Percentiles rank a stretch among this genome's conserved stretches.
These are phyloP conservation scores for Haberlea rhodopensis DNA, from an alignment of 257 asterid species.

Conservation along the genomic window DNA sequence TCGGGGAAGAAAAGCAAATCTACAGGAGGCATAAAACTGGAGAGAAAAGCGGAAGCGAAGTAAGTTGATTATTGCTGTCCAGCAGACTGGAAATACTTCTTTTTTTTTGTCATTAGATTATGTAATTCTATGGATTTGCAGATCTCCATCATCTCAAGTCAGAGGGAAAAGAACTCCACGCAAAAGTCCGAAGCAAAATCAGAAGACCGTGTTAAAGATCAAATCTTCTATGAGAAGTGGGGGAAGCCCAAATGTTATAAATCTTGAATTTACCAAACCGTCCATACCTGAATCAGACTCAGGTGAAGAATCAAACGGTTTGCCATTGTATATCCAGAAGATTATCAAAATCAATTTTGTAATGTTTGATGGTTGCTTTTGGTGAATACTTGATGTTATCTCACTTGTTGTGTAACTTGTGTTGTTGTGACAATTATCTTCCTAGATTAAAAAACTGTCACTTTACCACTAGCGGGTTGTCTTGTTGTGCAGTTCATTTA, in stretches of 20 bases:
- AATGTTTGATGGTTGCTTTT: conserved; percentile 7
- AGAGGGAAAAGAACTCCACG: conserved; percentile 84
- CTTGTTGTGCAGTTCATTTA: not conserved
- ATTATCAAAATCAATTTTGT: conserved; percentile 21
- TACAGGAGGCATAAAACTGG: conserved; percentile 41
- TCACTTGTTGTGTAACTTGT: not conserved
- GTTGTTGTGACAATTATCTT: not conserved
- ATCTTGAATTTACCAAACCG: conserved; percentile 36
- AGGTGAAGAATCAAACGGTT: conserved; percentile 38
- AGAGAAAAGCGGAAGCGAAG: conserved; percentile 47
- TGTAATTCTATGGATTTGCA: conserved; percentile 39
- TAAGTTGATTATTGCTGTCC: conserved; percentile 37
- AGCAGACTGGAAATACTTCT: conserved; percentile 20
- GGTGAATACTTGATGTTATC: not conserved
- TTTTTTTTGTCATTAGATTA: conserved; percentile 24
- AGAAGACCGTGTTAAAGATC: conserved; percentile 38
- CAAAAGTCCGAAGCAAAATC: conserved; percentile 49
- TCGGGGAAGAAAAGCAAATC: conserved; percentile 52
- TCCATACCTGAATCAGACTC: conserved; percentile 43
- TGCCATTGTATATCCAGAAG: conserved; percentile 19
- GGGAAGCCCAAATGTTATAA: conserved; percentile 36
- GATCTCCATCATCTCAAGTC: conserved; percentile 62
- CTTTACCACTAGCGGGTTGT: not conserved
- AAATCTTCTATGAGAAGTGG: conserved; percentile 44
- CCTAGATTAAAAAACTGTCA: not conserved